Evolutionary conservation across 768 basidiomycete species (phyloP).

Genomic region (Sistotremastrum niveocremeum): DNA sequence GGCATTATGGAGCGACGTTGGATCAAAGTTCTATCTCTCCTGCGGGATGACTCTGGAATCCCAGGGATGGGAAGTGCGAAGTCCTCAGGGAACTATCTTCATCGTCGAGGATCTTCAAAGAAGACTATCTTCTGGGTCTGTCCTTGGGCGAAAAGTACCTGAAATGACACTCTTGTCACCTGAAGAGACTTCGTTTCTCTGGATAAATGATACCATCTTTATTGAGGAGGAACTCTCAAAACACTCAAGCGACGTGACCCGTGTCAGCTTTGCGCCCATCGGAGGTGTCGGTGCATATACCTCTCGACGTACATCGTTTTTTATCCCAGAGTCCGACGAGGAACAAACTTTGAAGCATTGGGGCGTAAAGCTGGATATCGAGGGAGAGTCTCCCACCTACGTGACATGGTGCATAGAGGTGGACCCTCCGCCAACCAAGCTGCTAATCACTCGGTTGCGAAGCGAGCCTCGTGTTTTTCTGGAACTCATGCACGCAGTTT

Average conservation of each 20-base stretch:
- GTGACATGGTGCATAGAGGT: slow-evolving; percentile 35
- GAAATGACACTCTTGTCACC: slow-evolving; percentile 1
- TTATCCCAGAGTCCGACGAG: slow-evolving; percentile 10
- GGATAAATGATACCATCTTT: slow-evolving; percentile 25
- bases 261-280: slow-evolving; percentile 23
- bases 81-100: slow-evolving; percentile 28
- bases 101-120: slow-evolving; percentile 10
- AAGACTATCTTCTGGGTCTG: neutral
- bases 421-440: slow-evolving; percentile 16
- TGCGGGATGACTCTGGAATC: slow-evolving; percentile 22
- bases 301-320: slow-evolving; percentile 4
- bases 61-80: slow-evolving; percentile 32
- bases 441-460: slow-evolving; percentile 33
- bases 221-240: slow-evolving; percentile 17
- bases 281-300: slow-evolving; percentile 35
- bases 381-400: slow-evolving; percentile 11
- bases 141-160: neutral
- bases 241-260: neutral
- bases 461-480: slow-evolving; percentile 18
- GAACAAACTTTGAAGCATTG: slow-evolving; percentile 11
- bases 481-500: slow-evolving; percentile 21
- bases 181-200: slow-evolving; percentile 23
- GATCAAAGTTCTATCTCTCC: slow-evolving; percentile 28
- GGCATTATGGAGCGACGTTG: slow-evolving; percentile 40
- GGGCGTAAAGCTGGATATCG: slow-evolving; percentile 14